Evolutionary conservation across 2,329 filamentous ascomycete species (phyloP).

Genomic region (Colletotrichum karsti): DNA sequence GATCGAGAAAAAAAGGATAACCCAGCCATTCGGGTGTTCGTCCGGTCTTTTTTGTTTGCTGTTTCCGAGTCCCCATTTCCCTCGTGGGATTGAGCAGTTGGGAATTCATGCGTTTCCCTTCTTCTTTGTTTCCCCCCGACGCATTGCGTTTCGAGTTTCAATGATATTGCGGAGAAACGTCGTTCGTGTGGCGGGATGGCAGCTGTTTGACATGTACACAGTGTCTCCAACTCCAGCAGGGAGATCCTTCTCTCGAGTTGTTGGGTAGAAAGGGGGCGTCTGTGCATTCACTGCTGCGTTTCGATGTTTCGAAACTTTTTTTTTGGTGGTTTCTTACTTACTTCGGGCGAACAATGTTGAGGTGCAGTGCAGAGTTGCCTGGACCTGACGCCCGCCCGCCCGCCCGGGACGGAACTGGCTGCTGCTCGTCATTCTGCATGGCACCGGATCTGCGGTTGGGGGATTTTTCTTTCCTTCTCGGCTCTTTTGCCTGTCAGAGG

Average conservation of each 20-base stretch:
- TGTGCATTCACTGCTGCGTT: not conserved
- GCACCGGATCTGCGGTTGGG: not conserved
- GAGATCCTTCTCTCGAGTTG: not conserved
- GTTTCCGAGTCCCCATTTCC: not conserved
- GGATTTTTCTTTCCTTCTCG: too few species aligned
- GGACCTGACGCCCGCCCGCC: not conserved
- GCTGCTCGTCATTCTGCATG: not conserved
- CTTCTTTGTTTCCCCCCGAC: not conserved
- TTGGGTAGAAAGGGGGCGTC: not conserved
- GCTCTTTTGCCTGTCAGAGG: not conserved
- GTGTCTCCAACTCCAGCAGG: not conserved
- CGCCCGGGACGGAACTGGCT: not conserved
- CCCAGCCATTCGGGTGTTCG: not conserved
- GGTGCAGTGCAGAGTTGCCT: not conserved
- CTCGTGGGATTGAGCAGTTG: not conserved
- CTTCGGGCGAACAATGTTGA: not conserved
- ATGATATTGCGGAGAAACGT: not conserved
- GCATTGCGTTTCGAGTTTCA: slow-evolving; percentile 11
- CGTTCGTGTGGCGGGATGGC: not conserved
- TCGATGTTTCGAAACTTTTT: not conserved
- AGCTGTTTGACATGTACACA: slow-evolving; percentile 11
- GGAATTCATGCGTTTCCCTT: not conserved
- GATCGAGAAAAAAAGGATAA: too few species aligned
- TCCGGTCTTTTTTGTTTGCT: not conserved
- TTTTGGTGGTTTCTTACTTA: too few species aligned